Evolutionary conservation across 139 green algal species (phyloP).

Genomic region (Astrephomene gubernaculifera): DNA sequence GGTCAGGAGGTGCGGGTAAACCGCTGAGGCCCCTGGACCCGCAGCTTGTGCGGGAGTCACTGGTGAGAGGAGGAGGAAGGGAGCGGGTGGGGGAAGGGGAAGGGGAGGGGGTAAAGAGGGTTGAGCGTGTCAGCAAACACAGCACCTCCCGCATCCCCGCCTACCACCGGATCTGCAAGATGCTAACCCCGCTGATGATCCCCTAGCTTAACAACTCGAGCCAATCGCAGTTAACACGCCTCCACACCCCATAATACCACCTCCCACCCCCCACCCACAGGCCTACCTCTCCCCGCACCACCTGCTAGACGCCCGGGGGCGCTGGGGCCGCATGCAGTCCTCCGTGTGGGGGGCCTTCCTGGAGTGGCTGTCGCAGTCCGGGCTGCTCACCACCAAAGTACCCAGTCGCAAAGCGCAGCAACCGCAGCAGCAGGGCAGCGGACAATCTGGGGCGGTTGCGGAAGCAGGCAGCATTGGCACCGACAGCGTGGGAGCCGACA

Average conservation of each 20-base stretch:
- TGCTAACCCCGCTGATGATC: too few relatives aligned
- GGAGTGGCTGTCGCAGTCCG: constrained; percentile 73
- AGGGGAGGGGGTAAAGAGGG: background rate
- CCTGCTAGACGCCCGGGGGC: constrained; percentile 31
- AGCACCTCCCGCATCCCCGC: too few relatives aligned
- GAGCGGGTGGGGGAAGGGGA: background rate
- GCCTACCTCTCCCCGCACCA: constrained; percentile 47
- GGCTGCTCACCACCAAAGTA: constrained; percentile 75
- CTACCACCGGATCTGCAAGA: too few relatives aligned
- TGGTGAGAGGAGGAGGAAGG: constrained; percentile 5
- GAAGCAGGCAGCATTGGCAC: too few relatives aligned
- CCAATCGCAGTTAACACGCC: too few relatives aligned
- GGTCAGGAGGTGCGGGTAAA: too few relatives aligned
- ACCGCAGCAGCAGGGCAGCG: too few relatives aligned
- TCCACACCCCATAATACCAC: background rate
- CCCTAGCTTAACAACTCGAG: too few relatives aligned
- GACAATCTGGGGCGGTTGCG: too few relatives aligned
- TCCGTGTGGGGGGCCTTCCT: constrained; percentile 76
- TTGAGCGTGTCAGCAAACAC: too few relatives aligned
- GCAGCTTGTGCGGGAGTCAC: constrained; percentile 52
- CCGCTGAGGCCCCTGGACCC: constrained; percentile 61
- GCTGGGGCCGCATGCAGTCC: constrained; percentile 52
- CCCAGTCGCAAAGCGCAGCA: constrained; percentile 10
- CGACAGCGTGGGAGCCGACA: background rate
- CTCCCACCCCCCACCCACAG: background rate